Base-by-base conservation (phyloP, 2,329 filamentous ascomycete genomes). In the Chaetomium sp. region DNA sequence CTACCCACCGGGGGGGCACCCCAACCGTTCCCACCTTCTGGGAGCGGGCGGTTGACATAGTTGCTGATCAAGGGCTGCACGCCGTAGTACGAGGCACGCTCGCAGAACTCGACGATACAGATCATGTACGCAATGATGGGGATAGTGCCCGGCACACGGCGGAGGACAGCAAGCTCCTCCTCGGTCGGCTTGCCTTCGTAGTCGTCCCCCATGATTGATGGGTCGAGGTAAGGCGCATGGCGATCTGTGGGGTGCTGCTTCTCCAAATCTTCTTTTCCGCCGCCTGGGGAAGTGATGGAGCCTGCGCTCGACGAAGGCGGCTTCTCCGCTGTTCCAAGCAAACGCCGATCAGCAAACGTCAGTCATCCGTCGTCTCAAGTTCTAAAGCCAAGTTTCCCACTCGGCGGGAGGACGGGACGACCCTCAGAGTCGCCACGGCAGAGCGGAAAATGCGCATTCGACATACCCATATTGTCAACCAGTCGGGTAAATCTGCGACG, bases 11-110 rank as follows among this genome's bases (percentile, higher is more conserved):
- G 70, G 7, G 73, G 71, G 0, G 76, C 73, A 46, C 76, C 76
- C 37, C 67, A 73, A 45, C 76, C 75, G 57, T 76, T 76, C 46
- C 75, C 75, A 12, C 74, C 76, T 2, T 67, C 59, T 1, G 84
- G 84, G 4, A 87, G 65, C 3, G 79, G 77, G 8, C 79, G 78
- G 62, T 86, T 79, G 64, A 87, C 77, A 62, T 79, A 87, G 66
- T 87, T 87, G 59, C 73, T 74, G 66, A 84, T 82, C 6, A 74
- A 62, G 0, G 76, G 76, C 58, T 78, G 73, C 5, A 76, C 72
- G 58, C 81, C 81, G 63, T 82, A 83, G 71, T 80, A 85, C 0
- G 80, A 83, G 2, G 80, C 81, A 53, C 82, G 72, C 64, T 85
- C 82, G 53, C 78, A 79, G 57, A 84, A 79, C 60, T 85, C 82